A percentile compares a stretch with the other conserved stretches of the same genome.
Conservation (phyloP, 1,284 basidiomycete species). For the Lentinula novae-zelandiae region DNA sequence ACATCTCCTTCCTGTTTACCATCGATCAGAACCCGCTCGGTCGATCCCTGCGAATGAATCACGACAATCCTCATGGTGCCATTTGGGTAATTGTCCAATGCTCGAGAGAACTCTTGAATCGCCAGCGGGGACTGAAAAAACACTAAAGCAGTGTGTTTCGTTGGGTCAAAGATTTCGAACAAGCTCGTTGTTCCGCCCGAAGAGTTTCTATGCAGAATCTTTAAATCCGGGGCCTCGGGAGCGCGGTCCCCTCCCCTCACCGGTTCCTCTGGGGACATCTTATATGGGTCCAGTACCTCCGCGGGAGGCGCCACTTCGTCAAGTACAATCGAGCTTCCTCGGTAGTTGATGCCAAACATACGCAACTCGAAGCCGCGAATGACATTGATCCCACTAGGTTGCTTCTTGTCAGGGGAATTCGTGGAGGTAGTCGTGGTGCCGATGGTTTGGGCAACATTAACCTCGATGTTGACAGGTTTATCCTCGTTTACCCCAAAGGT, state of each 20-base stretch:
- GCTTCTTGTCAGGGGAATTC: not conserved
- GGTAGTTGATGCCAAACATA: slow-evolving; percentile 33
- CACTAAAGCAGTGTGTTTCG: slow-evolving; percentile 23
- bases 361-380: slow-evolving; percentile 18
- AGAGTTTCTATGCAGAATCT: slow-evolving; percentile 13
- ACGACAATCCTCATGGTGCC: not conserved
- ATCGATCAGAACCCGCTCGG: not conserved
- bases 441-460: not conserved
- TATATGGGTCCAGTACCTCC: slow-evolving; percentile 13
- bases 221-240: slow-evolving; percentile 21
- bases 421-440: not conserved
- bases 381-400: slow-evolving; percentile 3
- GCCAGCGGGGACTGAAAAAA: slow-evolving; percentile 11
- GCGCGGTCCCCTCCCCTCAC: slow-evolving; percentile 25
- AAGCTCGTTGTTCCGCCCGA: slow-evolving; percentile 10
- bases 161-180: slow-evolving; percentile 22
- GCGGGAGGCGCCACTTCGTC: slow-evolving; percentile 19
- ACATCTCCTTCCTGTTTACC: not conserved
- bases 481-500: not conserved
- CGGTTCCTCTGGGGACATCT: slow-evolving; percentile 12
- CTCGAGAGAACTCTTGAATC: not conserved
- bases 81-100: not conserved
- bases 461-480: not conserved
- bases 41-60: not conserved
- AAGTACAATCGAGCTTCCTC: slow-evolving; percentile 27